These are phyloP conservation scores for Termitomyces sp. DNA, from an alignment of 768 basidiomycete species.

Conservation along the genomic window DNA sequence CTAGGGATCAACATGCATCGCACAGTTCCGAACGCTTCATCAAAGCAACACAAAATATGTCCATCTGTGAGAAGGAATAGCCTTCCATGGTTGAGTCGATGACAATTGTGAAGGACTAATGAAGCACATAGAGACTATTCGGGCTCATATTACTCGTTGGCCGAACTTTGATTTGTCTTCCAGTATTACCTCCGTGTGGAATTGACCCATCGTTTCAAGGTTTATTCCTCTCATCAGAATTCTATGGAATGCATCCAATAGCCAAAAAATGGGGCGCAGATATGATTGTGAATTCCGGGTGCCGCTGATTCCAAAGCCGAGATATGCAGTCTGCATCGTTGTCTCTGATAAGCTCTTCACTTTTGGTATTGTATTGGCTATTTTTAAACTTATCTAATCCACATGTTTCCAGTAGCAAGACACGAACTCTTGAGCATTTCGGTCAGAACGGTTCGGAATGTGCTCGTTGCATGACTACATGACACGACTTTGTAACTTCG, in stretches of 20 bases:
- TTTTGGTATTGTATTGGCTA: background rate
- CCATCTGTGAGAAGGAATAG: background rate
- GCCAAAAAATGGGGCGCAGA: background rate
- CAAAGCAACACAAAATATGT: background rate
- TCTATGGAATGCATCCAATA: background rate
- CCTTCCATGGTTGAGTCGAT: background rate
- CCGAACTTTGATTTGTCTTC: background rate
- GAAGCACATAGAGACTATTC: background rate
- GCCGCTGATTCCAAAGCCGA: background rate
- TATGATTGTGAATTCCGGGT: background rate
- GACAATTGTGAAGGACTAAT: background rate
- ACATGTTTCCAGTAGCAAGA: background rate
- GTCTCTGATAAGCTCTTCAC: background rate
- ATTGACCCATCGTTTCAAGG: background rate
- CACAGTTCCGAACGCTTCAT: constrained; percentile 1
- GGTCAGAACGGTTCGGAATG: background rate
- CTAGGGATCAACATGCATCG: background rate
- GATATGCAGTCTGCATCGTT: background rate
- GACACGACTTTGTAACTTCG: background rate
- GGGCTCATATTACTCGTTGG: background rate
- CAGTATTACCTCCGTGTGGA: background rate
- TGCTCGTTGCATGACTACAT: background rate
- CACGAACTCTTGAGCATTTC: background rate
- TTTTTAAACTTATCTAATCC: background rate
- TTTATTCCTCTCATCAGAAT: background rate